These are phyloP conservation scores for Betula pendula DNA, from an alignment of 306 rosid genomes.

Conservation along the genomic window DNA sequence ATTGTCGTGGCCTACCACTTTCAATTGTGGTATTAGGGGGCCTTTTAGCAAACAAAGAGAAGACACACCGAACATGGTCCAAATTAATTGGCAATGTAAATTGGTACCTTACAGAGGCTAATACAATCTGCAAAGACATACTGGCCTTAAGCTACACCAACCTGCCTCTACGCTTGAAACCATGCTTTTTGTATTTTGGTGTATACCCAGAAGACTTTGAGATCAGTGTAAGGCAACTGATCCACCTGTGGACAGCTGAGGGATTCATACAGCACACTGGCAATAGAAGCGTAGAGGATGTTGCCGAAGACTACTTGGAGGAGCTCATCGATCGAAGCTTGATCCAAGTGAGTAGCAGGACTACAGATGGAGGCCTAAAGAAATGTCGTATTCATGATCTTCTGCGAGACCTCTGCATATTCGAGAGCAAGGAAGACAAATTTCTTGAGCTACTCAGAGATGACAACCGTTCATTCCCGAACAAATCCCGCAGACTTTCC, in stretches of 20 bases:
- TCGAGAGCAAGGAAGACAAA: background rate
- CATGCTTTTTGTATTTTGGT: background rate
- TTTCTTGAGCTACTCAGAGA: background rate
- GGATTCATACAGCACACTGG: background rate
- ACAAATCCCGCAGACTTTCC: background rate
- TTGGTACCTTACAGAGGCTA: no score
- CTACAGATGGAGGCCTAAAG: background rate
- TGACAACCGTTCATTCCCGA: no score
- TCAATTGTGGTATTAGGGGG: background rate
- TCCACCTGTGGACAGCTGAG: background rate
- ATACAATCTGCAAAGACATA: background rate
- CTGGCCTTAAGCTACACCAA: background rate
- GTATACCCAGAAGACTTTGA: background rate
- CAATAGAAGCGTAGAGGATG: background rate
- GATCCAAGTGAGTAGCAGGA: background rate
- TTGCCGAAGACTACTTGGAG: background rate
- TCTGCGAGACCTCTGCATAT: background rate
- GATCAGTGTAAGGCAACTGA: background rate
- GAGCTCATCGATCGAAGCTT: background rate
- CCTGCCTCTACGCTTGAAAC: background rate
- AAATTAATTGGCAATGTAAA: no score
- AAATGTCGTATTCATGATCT: slow-evolving; percentile 3
- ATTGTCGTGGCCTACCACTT: slow-evolving; percentile 1
- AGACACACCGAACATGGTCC: no score
- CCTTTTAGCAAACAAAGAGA: background rate